phyloP scores from a whole-genome alignment of 306 rosid species.

The Astragalus membranaceus region DNA sequence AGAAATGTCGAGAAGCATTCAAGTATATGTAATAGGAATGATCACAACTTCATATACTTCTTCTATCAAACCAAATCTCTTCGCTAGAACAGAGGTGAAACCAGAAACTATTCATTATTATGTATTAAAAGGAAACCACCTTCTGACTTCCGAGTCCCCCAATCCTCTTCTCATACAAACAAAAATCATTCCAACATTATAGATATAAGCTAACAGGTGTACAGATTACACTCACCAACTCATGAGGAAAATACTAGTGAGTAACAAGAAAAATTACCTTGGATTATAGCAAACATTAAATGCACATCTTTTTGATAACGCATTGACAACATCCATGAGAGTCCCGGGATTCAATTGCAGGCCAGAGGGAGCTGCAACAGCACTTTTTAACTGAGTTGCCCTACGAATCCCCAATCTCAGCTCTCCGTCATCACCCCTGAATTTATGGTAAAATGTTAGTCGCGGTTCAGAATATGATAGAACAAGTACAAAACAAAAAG shows the following conservation, averaged over 20 bases:
- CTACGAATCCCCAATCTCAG: conserved; percentile 86
- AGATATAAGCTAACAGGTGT: neutral
- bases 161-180: neutral
- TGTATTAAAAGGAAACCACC: neutral
- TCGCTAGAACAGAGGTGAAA: neutral
- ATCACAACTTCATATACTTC: neutral
- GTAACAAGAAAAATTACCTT: conserved; percentile 39
- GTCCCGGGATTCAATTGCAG: conserved; percentile 50
- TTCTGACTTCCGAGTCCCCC: neutral
- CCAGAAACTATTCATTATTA: neutral
- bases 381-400: conserved; percentile 71
- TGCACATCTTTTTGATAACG: conserved; percentile 49
- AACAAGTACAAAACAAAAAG: no score
- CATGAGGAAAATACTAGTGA: neutral
- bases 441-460: neutral
- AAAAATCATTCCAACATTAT: neutral
- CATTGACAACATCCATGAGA: conserved; percentile 58
- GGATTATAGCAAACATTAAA: conserved; percentile 81
- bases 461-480: neutral
- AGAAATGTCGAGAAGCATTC: neutral
- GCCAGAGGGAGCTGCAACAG: conserved; percentile 39
- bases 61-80: neutral
- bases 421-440: conserved; percentile 88
- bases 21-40: neutral
- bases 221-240: neutral